These are phyloP conservation scores for Xylariaceae sp. DNA, from an alignment of 2,329 filamentous ascomycete genomes.

Conservation along the genomic window DNA sequence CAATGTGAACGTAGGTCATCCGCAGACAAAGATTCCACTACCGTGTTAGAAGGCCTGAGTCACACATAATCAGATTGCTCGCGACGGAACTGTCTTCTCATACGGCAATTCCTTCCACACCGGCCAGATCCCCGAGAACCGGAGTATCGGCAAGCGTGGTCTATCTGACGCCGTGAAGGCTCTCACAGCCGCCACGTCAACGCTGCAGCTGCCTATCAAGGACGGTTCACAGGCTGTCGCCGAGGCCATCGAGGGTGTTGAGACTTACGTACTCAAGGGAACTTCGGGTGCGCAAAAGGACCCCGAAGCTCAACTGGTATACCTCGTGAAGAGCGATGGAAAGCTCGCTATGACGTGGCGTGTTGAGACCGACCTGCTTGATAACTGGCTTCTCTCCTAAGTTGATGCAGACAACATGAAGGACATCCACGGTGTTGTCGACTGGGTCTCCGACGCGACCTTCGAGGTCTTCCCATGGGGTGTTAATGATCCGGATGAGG, in stretches of 20 bases:
- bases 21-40: not conserved
- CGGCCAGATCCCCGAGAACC: conserved; percentile 41
- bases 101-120: conserved; percentile 50
- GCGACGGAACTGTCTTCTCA: conserved; percentile 55
- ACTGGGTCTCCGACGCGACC: conserved; percentile 55
- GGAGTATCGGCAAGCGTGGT: conserved; percentile 39
- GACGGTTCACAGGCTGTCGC: conserved; percentile 36
- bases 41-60: not conserved
- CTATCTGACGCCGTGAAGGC: conserved; percentile 43
- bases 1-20: conserved; percentile 55
- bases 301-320: conserved; percentile 55
- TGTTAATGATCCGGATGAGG: conserved; percentile 52
- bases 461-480: conserved; percentile 57
- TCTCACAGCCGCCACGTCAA: conserved; percentile 38
- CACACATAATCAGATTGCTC: conserved; percentile 39
- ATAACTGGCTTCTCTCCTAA: conserved; percentile 59
- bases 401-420: conserved; percentile 48
- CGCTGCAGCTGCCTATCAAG: conserved; percentile 41
- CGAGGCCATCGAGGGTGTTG: conserved; percentile 34
- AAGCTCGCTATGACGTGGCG: conserved; percentile 52
- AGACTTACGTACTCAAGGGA: conserved; percentile 46
- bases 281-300: conserved; percentile 48
- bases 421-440: conserved; percentile 51
- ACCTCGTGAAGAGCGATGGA: conserved; percentile 48
- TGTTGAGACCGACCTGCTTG: conserved; percentile 55